phyloP scores from a whole-genome alignment of 495 filamentous ascomycete species.

The Neurospora sp. region DNA sequence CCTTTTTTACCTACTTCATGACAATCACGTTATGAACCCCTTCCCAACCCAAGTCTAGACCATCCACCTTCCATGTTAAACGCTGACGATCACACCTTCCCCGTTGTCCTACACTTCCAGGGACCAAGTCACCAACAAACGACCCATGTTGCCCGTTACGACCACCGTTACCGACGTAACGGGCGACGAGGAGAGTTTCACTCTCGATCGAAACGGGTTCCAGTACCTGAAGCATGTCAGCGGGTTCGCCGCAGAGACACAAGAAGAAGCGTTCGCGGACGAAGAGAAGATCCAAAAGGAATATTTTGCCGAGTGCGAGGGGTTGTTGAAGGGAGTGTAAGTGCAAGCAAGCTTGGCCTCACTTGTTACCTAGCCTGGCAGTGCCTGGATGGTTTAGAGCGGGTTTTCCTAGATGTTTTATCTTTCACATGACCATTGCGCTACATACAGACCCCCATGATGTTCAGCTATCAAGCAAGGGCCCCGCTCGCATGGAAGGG shows the following conservation, averaged over 20 bases:
- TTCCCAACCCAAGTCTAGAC: background rate
- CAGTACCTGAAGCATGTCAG: slow-evolving; percentile 19
- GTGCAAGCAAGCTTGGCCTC: slow-evolving; percentile 6
- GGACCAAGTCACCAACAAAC: slow-evolving; percentile 27
- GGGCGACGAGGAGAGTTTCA: slow-evolving; percentile 20
- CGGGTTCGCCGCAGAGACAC: background rate
- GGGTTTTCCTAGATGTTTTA: background rate
- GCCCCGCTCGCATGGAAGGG: background rate
- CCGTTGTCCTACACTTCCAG: background rate
- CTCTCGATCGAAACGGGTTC: slow-evolving; percentile 31
- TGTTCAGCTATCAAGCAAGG: background rate
- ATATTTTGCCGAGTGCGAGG: slow-evolving; percentile 55
- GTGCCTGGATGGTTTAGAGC: too few relatives aligned
- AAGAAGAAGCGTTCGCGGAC: slow-evolving; percentile 10
- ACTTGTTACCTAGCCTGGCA: too few relatives aligned
- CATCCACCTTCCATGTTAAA: background rate
- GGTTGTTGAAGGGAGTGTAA: slow-evolving; percentile 48
- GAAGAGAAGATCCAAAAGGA: slow-evolving; percentile 35
- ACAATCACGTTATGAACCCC: background rate
- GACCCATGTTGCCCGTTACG: slow-evolving; percentile 28
- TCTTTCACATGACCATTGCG: background rate
- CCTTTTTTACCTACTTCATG: background rate
- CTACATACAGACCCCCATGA: background rate
- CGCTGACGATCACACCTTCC: background rate
- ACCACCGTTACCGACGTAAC: slow-evolving; percentile 30